A percentile compares a stretch with the other conserved stretches of the same genome.
These are phyloP conservation scores for Talaromyces sp. DNA, from an alignment of 2,329 filamentous ascomycete genomes.

Conservation along the genomic window DNA sequence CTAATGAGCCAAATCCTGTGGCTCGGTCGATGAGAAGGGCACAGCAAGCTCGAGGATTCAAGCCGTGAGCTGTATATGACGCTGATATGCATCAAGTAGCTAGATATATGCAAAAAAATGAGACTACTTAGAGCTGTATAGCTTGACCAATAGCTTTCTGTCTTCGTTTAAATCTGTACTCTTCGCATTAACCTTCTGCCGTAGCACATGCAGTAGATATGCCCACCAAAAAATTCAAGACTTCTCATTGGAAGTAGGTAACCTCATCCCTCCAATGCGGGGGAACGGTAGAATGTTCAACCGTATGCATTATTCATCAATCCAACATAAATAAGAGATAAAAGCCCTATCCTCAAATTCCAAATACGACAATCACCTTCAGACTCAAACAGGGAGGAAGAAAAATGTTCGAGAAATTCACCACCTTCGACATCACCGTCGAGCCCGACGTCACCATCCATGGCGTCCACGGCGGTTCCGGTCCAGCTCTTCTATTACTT, in stretches of 20 bases:
- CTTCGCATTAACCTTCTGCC: neutral
- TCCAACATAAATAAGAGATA: neutral
- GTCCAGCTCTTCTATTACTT: conserved; percentile 46
- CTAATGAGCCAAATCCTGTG: conserved; percentile 41
- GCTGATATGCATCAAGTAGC: neutral
- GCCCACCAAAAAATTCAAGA: neutral
- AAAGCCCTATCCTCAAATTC: neutral
- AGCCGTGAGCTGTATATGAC: neutral
- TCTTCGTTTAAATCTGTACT: neutral
- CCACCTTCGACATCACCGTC: conserved; percentile 23
- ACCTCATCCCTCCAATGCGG: neutral
- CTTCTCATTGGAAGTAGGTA: neutral
- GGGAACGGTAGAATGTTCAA: conserved; percentile 8
- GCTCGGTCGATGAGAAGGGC: neutral
- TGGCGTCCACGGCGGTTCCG: conserved; percentile 38
- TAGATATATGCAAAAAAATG: neutral
- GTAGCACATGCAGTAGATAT: neutral
- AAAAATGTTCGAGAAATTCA: conserved; percentile 12
- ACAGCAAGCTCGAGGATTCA: conserved; percentile 1
- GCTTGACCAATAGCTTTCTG: neutral
- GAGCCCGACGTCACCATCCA: conserved; percentile 43
- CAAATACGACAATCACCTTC: neutral
- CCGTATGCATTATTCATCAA: conserved; percentile 2
- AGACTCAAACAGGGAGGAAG: neutral
- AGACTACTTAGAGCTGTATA: neutral